Evolutionary conservation across 805 yeast genomes (phyloP).

Genomic region (Yamadazyma laniorum): DNA sequence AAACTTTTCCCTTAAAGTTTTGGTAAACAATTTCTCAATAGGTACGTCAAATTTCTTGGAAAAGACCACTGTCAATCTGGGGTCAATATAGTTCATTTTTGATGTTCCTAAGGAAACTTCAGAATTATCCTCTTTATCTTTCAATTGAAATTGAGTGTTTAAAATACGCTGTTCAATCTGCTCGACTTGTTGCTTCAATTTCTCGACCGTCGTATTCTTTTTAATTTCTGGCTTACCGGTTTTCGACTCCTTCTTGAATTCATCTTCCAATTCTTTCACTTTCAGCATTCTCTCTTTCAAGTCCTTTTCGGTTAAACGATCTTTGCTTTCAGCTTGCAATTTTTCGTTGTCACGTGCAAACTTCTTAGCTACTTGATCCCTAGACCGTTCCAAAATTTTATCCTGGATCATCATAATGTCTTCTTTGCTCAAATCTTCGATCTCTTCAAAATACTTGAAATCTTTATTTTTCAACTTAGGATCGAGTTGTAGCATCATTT

Average conservation of each 20-base stretch:
- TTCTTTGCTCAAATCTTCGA: slow-evolving; percentile 64
- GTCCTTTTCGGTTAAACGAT: slow-evolving; percentile 51
- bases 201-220: slow-evolving; percentile 56
- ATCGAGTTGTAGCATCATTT: slow-evolving; percentile 67
- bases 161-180: slow-evolving; percentile 68
- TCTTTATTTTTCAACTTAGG: slow-evolving; percentile 49
- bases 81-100: slow-evolving; percentile 93
- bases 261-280: slow-evolving; percentile 49
- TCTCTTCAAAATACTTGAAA: slow-evolving; percentile 61
- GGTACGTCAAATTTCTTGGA: slow-evolving; percentile 86
- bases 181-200: slow-evolving; percentile 67
- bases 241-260: slow-evolving; percentile 56
- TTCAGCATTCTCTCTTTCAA: slow-evolving; percentile 57
- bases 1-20: slow-evolving; percentile 88
- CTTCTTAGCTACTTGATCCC: slow-evolving; percentile 61
- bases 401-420: slow-evolving; percentile 59
- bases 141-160: slow-evolving; percentile 68
- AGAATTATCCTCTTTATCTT: slow-evolving; percentile 92
- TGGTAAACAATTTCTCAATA: slow-evolving; percentile 86
- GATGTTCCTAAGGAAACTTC: slow-evolving; percentile 92
- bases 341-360: slow-evolving; percentile 78
- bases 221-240: slow-evolving; percentile 59
- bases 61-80: slow-evolving; percentile 85
- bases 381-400: slow-evolving; percentile 60
- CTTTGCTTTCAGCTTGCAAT: slow-evolving; percentile 54